These are phyloP conservation scores for Brassica hybrid DNA, from an alignment of 441 rosid species.

Conservation along the genomic window DNA sequence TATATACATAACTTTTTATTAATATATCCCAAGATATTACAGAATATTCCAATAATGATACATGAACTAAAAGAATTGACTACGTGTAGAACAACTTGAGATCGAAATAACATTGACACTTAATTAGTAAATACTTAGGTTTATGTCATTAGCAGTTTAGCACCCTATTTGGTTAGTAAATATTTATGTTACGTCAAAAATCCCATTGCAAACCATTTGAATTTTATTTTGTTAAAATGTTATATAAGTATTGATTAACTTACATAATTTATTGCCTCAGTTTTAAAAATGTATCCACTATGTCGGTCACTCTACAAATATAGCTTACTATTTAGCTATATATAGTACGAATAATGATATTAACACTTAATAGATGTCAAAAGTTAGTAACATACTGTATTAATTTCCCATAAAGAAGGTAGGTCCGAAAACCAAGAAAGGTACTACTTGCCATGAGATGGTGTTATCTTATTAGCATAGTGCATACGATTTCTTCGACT, in stretches of 20 bases:
- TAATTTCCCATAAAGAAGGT: conserved; percentile 16
- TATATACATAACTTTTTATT: background rate
- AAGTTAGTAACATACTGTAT: background rate
- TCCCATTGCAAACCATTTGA: background rate
- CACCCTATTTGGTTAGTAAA: background rate
- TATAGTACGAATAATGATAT: background rate
- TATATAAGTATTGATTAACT: background rate
- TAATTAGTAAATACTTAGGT: background rate
- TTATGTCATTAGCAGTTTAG: background rate
- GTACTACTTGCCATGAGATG: background rate
- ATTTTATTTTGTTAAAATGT: background rate
- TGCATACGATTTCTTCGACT: background rate
- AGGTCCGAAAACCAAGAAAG: conserved; percentile 13
- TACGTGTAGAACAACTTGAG: background rate
- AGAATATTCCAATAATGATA: too few species aligned
- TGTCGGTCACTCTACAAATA: background rate
- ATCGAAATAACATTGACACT: background rate
- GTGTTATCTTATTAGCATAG: conserved; percentile 1
- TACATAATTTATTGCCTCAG: background rate
- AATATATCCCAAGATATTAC: background rate
- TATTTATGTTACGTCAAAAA: background rate
- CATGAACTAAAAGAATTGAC: background rate
- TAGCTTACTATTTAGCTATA: background rate
- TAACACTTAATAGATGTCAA: background rate
- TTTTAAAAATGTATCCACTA: background rate